Evolutionary conservation across 139 green algal genomes (phyloP), one percentile per base, ranked within the genome.

Genomic region (Chlamydomonas incerta): DNA sequence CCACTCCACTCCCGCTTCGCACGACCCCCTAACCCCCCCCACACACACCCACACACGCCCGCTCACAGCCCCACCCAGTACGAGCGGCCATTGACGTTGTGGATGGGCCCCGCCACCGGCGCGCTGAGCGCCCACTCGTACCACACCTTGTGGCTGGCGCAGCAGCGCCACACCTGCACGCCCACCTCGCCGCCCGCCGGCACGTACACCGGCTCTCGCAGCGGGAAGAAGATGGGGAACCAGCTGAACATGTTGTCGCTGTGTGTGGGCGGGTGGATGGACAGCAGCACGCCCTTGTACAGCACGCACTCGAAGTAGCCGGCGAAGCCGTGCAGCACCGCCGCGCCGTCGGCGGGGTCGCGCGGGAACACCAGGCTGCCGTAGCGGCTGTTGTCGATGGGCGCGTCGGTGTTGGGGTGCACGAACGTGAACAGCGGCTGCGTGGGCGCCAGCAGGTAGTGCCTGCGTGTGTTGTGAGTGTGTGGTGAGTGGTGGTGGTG

Each of bases 141-240:
- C 96, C 96, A 99, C 74, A 98, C 94, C 89, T 98, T 98, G 85
- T 95, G 95, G 1, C 83, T 11, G 5, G 88, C 88, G 4, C 87
- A 84, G 74, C 94, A 95, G 8, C 98, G 89, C 98, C 98, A 99
- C 87, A 99, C 95, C 87, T 94, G 85, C 37, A 94, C 81, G 58
- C 92, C 87, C 23, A 99, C 87, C 18, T 71, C 28, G 0, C 69
- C 57, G 3, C 93, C 95, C 10, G 93, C 80, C 14, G 91, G 82
- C 68, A 97, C 67, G 69, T 95, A 89, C 20, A 98, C 72, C 0
- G 97, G 96, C 58, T 95, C 80, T 11, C 89, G 79, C 46, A 99
- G 79, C 13, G 98, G 98, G 83, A 99, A 99, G 91, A 95, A 99
- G 88, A 99, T 99, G 50, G 98, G 95, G 89, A 99, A 99, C 96